phyloP scores from a whole-genome alignment of 108 stramenopile genomes.

The Skeletonema tropicum region DNA sequence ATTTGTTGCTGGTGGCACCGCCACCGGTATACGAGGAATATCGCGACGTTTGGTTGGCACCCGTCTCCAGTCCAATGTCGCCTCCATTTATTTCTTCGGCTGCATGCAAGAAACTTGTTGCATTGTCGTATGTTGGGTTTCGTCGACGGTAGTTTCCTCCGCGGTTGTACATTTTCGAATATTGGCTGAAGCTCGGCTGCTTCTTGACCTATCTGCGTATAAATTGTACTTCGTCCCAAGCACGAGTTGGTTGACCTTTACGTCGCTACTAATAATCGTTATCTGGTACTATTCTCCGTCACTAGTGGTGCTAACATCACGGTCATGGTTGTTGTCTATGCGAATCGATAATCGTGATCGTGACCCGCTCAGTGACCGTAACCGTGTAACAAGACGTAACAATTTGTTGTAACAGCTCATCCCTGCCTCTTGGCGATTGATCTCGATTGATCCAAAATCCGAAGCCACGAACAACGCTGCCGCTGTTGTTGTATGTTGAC shows the following conservation, averaged over 20 bases:
- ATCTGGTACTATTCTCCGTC: not conserved
- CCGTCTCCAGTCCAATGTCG: not conserved
- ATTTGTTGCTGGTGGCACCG: not conserved
- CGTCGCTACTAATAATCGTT: too few relatives aligned
- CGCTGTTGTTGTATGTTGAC: too few relatives aligned
- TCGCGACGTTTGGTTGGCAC: not conserved
- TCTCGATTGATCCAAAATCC: too few relatives aligned
- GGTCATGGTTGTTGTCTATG: too few relatives aligned
- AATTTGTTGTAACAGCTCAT: not conserved
- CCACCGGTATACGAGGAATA: not conserved
- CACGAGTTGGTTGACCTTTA: too few relatives aligned
- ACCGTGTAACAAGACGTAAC: not conserved
- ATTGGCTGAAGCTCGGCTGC: too few relatives aligned
- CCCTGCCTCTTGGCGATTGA: too few relatives aligned
- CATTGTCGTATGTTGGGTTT: conserved; percentile 2
- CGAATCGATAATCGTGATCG: too few relatives aligned
- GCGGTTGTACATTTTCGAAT: not conserved
- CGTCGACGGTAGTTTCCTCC: conserved; percentile 1
- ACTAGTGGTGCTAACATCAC: not conserved
- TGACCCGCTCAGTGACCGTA: not conserved
- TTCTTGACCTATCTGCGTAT: too few relatives aligned
- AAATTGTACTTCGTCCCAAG: too few relatives aligned
- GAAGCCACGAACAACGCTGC: too few relatives aligned
- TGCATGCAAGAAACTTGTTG: conserved; percentile 3
- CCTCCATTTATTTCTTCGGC: not conserved